Conservation (phyloP, 2,329 filamentous ascomycete genomes). For the Aspergillus awamori region DNA sequence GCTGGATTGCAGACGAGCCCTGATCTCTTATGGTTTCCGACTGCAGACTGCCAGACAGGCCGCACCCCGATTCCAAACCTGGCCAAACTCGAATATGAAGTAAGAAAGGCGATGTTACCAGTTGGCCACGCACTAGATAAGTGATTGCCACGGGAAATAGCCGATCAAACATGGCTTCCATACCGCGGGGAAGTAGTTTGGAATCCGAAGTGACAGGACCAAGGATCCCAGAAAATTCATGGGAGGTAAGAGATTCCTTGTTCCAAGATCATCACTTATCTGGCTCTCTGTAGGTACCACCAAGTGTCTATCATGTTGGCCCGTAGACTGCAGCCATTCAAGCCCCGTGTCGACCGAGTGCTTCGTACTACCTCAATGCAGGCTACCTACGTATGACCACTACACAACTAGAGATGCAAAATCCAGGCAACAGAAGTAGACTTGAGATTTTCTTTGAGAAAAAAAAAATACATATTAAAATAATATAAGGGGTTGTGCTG, state of each 20-base stretch:
- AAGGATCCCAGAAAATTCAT: not conserved
- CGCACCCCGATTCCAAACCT: not conserved
- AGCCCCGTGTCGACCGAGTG: not conserved
- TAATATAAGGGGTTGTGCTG: not conserved
- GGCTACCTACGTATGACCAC: not conserved
- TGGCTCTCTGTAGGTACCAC: not conserved
- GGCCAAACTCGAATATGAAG: not conserved
- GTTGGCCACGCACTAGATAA: not conserved
- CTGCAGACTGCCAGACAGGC: constrained; percentile 4
- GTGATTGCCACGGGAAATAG: not conserved
- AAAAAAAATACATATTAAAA: no score
- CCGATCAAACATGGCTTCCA: not conserved
- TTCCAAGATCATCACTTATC: not conserved
- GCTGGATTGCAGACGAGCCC: constrained; percentile 21
- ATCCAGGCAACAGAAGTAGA: not conserved
- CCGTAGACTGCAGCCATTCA: no score
- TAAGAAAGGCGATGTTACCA: not conserved
- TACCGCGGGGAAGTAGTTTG: not conserved
- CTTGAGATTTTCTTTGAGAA: not conserved
- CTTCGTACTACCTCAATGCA: not conserved
- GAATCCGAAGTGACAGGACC: not conserved
- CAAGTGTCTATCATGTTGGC: not conserved
- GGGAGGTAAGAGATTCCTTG: not conserved
- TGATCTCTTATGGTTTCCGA: not conserved
- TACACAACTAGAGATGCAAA: not conserved